Conservation (phyloP, 805 yeast species). For the Pichia insulana region DNA sequence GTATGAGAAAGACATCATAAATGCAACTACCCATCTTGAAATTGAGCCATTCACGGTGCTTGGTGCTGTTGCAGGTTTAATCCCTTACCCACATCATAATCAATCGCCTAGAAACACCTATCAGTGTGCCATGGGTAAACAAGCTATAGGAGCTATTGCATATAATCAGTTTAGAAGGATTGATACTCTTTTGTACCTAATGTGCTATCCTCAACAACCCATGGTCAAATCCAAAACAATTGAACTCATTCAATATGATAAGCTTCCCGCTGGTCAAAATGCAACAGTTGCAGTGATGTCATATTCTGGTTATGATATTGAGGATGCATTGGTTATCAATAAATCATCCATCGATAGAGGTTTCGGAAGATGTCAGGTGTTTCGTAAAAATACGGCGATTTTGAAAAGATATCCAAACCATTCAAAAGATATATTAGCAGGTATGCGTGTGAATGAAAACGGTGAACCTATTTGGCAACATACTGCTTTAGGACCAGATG, state of each 20-base stretch:
- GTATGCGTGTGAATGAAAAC: conserved; percentile 80
- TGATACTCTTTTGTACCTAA: conserved; percentile 83
- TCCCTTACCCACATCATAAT: conserved; percentile 89
- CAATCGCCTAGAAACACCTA: conserved; percentile 89
- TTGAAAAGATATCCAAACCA: conserved; percentile 90
- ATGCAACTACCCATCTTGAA: conserved; percentile 76
- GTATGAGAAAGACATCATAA: conserved; percentile 58
- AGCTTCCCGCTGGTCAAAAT: conserved; percentile 96
- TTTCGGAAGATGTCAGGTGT: conserved; percentile 94
- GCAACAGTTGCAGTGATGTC: conserved; percentile 99
- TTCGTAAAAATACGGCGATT: conserved; percentile 83
- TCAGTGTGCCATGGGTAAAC: conserved; percentile 97
- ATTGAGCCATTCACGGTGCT: conserved; percentile 90
- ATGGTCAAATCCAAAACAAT: conserved; percentile 98
- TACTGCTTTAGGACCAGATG: conserved; percentile 83
- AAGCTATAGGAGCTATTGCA: conserved; percentile 99
- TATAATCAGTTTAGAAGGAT: conserved; percentile 94
- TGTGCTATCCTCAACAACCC: conserved; percentile 99
- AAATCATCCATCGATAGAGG: conserved; percentile 94
- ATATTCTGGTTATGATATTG: conserved; percentile 97
- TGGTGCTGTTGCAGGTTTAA: conserved; percentile 89
- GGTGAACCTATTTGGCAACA: conserved; percentile 83
- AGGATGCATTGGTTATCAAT: conserved; percentile 93
- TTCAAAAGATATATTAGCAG: conserved; percentile 83
- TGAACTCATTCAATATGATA: conserved; percentile 90